Conservation (phyloP, 768 basidiomycete genomes). For the Mycena galopus region DNA sequence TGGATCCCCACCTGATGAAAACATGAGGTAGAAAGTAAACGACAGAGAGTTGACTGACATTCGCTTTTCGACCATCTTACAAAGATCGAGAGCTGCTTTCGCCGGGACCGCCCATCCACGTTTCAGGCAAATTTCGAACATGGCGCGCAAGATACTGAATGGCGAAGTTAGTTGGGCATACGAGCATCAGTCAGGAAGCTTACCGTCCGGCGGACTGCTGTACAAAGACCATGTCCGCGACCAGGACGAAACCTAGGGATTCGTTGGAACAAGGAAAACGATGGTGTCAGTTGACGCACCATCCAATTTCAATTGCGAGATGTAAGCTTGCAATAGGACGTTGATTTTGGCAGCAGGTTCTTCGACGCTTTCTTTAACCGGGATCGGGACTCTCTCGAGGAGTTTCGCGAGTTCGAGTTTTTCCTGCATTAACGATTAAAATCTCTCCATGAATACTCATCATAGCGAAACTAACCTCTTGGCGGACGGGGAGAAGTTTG, state of each 20-base stretch:
- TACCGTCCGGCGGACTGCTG: slow-evolving; percentile 96
- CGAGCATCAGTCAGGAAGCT: slow-evolving; percentile 31
- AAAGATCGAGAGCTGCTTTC: slow-evolving; percentile 90
- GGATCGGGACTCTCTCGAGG: slow-evolving; percentile 95
- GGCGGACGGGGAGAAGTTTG: slow-evolving; percentile 89
- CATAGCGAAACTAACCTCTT: slow-evolving; percentile 57
- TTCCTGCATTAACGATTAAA: slow-evolving; percentile 58
- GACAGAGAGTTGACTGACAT: slow-evolving; percentile 64
- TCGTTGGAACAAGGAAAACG: background rate
- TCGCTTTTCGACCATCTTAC: slow-evolving; percentile 94
- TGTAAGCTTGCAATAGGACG: slow-evolving; percentile 93
- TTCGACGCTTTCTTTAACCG: slow-evolving; percentile 96
- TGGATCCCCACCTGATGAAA: slow-evolving; percentile 88
- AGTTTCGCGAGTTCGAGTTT: slow-evolving; percentile 92
- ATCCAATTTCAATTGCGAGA: slow-evolving; percentile 93
- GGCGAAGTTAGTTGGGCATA: background rate
- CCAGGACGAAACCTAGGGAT: slow-evolving; percentile 78
- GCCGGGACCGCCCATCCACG: slow-evolving; percentile 98
- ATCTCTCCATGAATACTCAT: slow-evolving; percentile 29
- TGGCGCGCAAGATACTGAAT: slow-evolving; percentile 88
- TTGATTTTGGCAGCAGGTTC: slow-evolving; percentile 98
- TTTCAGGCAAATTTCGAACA: slow-evolving; percentile 98
- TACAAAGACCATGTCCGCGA: slow-evolving; percentile 96
- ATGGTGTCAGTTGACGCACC: slow-evolving; percentile 54
- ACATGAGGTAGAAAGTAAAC: background rate